A percentile compares a stretch with the other conserved stretches of the same genome.
These are phyloP conservation scores for Xerocomus potaroensis DNA, from an alignment of 768 basidiomycete species.

Conservation along the genomic window DNA sequence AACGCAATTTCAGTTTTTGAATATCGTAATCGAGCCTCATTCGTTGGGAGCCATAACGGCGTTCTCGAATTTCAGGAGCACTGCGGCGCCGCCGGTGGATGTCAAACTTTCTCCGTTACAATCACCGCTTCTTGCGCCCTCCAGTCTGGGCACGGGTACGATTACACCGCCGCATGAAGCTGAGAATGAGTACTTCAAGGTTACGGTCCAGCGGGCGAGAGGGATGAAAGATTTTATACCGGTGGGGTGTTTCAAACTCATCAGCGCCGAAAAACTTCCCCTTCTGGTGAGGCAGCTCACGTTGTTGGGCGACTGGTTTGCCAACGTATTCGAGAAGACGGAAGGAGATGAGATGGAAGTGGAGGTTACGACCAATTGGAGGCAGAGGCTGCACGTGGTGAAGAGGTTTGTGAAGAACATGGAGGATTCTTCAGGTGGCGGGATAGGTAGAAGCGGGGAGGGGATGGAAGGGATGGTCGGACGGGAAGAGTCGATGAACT, in stretches of 20 bases:
- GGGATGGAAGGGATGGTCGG: conserved; percentile 42
- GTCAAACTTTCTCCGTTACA: conserved; percentile 16
- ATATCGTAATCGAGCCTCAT: conserved; percentile 95
- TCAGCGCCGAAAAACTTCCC: conserved; percentile 84
- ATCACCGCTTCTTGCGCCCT: conserved; percentile 16
- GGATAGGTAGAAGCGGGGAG: conserved; percentile 11
- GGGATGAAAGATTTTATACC: conserved; percentile 96
- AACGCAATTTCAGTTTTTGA: conserved; percentile 95
- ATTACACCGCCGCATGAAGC: conserved; percentile 41
- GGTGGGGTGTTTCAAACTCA: conserved; percentile 89
- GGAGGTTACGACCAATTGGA: conserved; percentile 90
- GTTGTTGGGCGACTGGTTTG: conserved; percentile 86
- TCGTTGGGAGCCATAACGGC: conserved; percentile 80
- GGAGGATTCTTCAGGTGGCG: conserved; percentile 21
- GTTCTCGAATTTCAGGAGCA: conserved; percentile 58
- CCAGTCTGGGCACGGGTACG: conserved; percentile 7
- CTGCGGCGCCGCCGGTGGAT: conserved; percentile 5
- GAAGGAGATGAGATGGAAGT: conserved; percentile 62
- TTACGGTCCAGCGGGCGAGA: conserved; percentile 80
- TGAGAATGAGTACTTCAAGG: conserved; percentile 95
- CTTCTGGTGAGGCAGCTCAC: conserved; percentile 86
- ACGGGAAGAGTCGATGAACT: conserved; percentile 53
- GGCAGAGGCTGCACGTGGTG: conserved; percentile 73
- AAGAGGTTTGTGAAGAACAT: conserved; percentile 49
- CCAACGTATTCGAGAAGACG: conserved; percentile 75